Conservation (phyloP, 2,329 filamentous ascomycete species). For the Colletotrichum orchidophilum region DNA sequence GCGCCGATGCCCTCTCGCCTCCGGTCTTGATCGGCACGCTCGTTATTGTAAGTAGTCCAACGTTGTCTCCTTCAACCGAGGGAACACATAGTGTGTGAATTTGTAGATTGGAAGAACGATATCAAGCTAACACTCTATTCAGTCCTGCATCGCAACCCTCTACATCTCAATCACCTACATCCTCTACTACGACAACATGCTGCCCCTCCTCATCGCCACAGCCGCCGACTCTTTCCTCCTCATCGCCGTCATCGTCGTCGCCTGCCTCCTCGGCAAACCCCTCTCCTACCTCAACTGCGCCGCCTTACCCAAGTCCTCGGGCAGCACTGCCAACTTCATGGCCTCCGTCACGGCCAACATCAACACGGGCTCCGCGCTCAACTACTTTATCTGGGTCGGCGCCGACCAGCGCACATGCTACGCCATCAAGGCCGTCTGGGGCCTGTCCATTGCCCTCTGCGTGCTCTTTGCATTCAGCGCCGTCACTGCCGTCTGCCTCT, state of each 20-base stretch:
- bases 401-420: slow-evolving; percentile 74
- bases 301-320: slow-evolving; percentile 49
- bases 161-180: slow-evolving; percentile 85
- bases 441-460: slow-evolving; percentile 81
- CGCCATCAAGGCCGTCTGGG: slow-evolving; percentile 90
- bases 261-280: slow-evolving; percentile 81
- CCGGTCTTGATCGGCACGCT: slow-evolving; percentile 81
- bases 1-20: slow-evolving; percentile 71
- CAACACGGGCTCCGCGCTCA: slow-evolving; percentile 44
- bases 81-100: background rate
- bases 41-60: slow-evolving; percentile 72
- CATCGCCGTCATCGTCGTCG: slow-evolving; percentile 80
- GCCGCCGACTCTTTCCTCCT: slow-evolving; percentile 75
- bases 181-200: slow-evolving; percentile 79
- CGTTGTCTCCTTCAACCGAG: too few relatives aligned
- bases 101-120: background rate
- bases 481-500: slow-evolving; percentile 67
- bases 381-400: slow-evolving; percentile 59
- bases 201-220: slow-evolving; percentile 76
- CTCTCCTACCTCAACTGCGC: slow-evolving; percentile 81
- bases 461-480: slow-evolving; percentile 74
- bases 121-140: slow-evolving; percentile 32
- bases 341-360: slow-evolving; percentile 53
- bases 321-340: slow-evolving; percentile 55
- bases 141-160: slow-evolving; percentile 82